Conservation (phyloP, 2,329 filamentous ascomycete genomes). For the Aureobasidium subglaciale region DNA sequence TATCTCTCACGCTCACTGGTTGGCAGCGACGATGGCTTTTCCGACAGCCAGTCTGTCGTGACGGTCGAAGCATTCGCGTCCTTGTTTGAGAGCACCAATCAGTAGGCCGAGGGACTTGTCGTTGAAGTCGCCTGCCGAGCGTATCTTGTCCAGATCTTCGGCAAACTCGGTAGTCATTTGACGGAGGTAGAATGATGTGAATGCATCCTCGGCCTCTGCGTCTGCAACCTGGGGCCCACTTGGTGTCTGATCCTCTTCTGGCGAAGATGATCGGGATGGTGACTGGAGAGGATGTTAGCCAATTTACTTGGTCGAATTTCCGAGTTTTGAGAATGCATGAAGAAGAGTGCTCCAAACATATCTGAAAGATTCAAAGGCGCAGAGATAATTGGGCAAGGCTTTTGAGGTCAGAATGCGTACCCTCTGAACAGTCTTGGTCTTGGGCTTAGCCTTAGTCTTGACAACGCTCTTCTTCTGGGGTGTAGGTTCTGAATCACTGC, state of each 20-base stretch:
- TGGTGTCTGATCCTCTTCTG: constrained; percentile 5
- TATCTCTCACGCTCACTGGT: background rate
- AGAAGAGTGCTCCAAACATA: too few relatives aligned
- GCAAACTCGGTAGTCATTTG: constrained; percentile 63
- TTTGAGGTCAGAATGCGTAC: background rate
- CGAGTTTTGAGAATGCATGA: background rate
- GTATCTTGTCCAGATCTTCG: constrained; percentile 66
- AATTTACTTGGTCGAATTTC: background rate
- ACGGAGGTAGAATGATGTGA: constrained; percentile 62
- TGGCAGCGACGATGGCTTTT: constrained; percentile 6
- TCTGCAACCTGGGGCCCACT: background rate
- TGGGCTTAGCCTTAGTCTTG: background rate
- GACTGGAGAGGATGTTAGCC: background rate
- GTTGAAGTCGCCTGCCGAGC: constrained; percentile 63
- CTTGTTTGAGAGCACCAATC: constrained; percentile 62
- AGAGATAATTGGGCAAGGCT: too few relatives aligned
- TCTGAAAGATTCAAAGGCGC: too few relatives aligned
- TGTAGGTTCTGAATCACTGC: constrained; percentile 1
- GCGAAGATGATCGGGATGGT: background rate
- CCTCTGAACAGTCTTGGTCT: background rate
- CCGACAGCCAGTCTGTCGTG: constrained; percentile 44
- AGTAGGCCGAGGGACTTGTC: constrained; percentile 56
- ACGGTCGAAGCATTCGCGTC: constrained; percentile 53
- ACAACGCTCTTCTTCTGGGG: background rate
- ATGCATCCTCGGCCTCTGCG: constrained; percentile 31